Base-by-base conservation (phyloP, 495 filamentous ascomycete species). In the Acidomyces sp. region DNA sequence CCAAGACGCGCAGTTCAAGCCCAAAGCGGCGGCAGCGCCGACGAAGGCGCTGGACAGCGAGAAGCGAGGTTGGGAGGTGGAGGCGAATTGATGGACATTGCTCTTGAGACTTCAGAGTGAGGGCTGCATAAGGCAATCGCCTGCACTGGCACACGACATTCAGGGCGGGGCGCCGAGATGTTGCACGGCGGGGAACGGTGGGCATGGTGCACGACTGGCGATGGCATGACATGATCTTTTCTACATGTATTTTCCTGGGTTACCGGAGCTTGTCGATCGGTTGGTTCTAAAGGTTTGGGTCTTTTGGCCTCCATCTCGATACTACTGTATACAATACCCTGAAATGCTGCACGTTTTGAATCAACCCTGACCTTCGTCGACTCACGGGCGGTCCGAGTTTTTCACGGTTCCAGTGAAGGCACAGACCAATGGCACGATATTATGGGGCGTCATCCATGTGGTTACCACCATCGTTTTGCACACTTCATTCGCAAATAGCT, bases 1-100 rank as follows among this genome's bases (percentile, higher is more conserved):
- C 52, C 90, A 97, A 58, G 90, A 97, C 60, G 92, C 90, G 32
- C 76, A 82, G 41, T 88, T 92, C 18, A 50, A 68, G 48, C 27
- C 16, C 10, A 51, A 52, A 45, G n/a, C n/a, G n/a, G n/a, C n/a
- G n/a, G n/a, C n/a, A n/a, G n/a, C n/a, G n/a, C n/a, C n/a, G n/a
- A n/a, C n/a, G n/a, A 52, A 43, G 35, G 11, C 28, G 33, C 12
- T 51, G 9, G 34, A 48, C 31, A 29, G n/a, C 12, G 48, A 51
- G 48, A 51, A 51, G 48, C 10, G 28, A 12, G 25, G 43, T 26
- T 13, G 17, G 32, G 37, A 46, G 34, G 38, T 51, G 19, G 48
- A 51, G 48, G 48, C 43, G 43, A 51, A 46, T 22, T 51, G 45
- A 41, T 16, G 23, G 42, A n/a, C n/a, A n/a, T 26, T 37, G 17